Evolutionary conservation across 139 green algal genomes (phyloP), one percentile per base, ranked within the genome.

Genomic region (Penium margaritaceum): DNA sequence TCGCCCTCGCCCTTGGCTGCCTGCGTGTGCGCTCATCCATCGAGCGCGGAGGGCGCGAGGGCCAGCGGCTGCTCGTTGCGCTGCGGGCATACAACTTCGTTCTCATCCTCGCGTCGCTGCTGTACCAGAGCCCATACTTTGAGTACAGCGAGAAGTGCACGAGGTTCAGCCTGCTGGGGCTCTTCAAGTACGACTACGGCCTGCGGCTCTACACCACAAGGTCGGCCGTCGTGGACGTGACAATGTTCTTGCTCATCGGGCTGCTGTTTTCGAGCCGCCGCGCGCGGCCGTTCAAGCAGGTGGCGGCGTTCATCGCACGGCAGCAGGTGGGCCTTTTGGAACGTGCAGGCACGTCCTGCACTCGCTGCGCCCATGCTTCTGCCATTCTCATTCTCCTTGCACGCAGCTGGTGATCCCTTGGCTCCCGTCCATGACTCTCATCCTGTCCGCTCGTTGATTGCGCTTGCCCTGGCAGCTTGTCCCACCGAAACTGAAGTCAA

Each of bases 111-210:
- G 33, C 47, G 5, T 61, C 30, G 30, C 72, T 79, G 27, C 15
- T 65, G 32, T 79, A 79, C 72, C 72, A 79, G 39, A 35, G 34
- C 33, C 72, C 72, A 15, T 67, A 34, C 17, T 79, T 79, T 35
- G 21, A n/a, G 33, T 79, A 79, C 46, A 32, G 30, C 0, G 29
- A 24, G 5, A 39, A 6, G 5, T 77, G 70, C 35, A 35, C 37
- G 17, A 19, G 69, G 24, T 68, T 67, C 32, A 76, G 29, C 17
- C 35, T 79, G 5, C 7, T 79, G 14, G 72, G 72, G 17, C 36
- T 79, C 29, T 79, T 69, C 39, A 79, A 79, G 62, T 78, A 78
- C 17, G 63, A 78, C 30, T 78, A 78, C 4, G 71, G 71, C 12
- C 61, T 77, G 5, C 65, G 70, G 33, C 76, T 71, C n/a, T 38